Conservation (phyloP, 495 filamentous ascomycete species). For the Thozetella sp. region DNA sequence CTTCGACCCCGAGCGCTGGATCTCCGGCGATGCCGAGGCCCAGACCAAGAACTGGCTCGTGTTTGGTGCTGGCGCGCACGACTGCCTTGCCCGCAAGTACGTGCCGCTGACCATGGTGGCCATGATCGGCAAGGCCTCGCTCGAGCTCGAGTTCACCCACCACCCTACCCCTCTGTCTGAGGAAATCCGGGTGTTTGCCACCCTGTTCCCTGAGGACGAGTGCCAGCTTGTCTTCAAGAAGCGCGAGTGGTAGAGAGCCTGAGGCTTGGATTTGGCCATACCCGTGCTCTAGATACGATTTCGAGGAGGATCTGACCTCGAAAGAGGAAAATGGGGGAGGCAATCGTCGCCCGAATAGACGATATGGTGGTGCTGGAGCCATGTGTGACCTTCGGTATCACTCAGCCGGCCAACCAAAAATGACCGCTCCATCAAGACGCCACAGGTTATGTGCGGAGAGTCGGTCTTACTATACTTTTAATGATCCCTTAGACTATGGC, state of each 20-base stretch:
- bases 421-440: no score
- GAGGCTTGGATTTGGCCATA: no score
- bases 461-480: no score
- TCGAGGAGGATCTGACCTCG: no score
- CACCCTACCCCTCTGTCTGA: slow-evolving; percentile 74
- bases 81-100: slow-evolving; percentile 89
- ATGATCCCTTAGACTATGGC: no score
- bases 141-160: slow-evolving; percentile 87
- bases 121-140: slow-evolving; percentile 87
- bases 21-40: slow-evolving; percentile 78
- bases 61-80: slow-evolving; percentile 92
- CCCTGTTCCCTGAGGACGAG: slow-evolving; percentile 72
- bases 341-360: no score
- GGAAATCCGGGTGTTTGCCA: slow-evolving; percentile 94
- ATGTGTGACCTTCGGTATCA: no score
- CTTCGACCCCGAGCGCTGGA: slow-evolving; percentile 87
- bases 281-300: no score
- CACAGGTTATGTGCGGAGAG: no score
- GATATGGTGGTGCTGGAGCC: no score
- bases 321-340: no score
- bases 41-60: slow-evolving; percentile 94
- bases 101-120: slow-evolving; percentile 80
- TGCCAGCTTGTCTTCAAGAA: neutral
- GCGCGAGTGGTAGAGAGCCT: neutral
- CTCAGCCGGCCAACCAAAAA: no score